Evolutionary conservation across 495 filamentous ascomycete genomes (phyloP).

Genomic region (Entonaema liquescens): DNA sequence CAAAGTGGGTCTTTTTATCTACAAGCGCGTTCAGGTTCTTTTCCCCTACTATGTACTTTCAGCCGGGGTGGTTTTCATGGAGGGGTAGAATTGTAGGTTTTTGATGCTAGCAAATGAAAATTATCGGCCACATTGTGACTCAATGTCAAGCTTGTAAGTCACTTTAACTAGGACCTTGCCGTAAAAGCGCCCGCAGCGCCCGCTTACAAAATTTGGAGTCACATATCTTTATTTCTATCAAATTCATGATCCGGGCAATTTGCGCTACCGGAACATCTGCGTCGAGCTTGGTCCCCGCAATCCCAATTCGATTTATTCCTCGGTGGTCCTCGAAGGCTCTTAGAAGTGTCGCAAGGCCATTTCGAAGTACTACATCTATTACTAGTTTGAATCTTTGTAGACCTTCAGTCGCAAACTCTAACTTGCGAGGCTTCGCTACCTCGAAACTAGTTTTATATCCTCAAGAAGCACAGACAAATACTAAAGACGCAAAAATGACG

Average conservation of each 20-base stretch:
- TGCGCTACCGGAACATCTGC: conserved; percentile 22
- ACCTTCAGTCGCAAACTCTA: conserved; percentile 13
- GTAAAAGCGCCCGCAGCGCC: not conserved
- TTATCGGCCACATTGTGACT: conserved; percentile 36
- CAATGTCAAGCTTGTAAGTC: conserved; percentile 23
- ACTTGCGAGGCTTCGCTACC: conserved; percentile 14
- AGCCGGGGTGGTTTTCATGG: conserved; percentile 10
- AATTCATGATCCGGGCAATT: conserved; percentile 24
- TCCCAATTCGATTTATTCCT: conserved; percentile 2
- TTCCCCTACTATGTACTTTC: too few species aligned
- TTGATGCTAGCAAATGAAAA: conserved; percentile 18
- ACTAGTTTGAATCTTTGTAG: not conserved
- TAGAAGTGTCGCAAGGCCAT: conserved; percentile 8
- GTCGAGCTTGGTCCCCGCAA: conserved; percentile 21
- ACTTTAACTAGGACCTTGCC: not conserved
- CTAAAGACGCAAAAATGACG: conserved; percentile 44
- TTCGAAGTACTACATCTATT: not conserved
- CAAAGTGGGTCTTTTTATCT: conserved; percentile 6
- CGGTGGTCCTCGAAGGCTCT: conserved; percentile 11
- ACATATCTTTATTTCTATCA: conserved; percentile 18
- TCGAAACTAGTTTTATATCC: conserved; percentile 7
- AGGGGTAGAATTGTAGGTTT: conserved; percentile 36
- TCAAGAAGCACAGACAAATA: not conserved
- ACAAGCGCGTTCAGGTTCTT: not conserved
- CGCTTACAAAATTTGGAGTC: conserved; percentile 27